These are phyloP conservation scores for Colletotrichum sp. DNA, from an alignment of 2,329 filamentous ascomycete genomes.

Conservation along the genomic window DNA sequence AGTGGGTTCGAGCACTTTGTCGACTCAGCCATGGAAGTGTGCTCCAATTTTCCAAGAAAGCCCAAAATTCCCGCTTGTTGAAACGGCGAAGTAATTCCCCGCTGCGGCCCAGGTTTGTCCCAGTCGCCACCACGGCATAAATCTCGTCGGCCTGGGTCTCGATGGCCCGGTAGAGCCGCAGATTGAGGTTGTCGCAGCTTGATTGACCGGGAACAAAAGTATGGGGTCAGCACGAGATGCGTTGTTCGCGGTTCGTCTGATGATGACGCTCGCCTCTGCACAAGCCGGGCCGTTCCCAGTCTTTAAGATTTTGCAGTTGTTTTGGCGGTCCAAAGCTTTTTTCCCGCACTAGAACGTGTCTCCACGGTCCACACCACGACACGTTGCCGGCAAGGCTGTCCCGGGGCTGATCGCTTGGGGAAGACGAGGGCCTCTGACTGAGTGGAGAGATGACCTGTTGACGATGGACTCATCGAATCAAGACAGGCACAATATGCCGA, in stretches of 20 bases:
- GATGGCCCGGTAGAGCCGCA: constrained; percentile 2
- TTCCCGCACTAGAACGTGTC: neutral
- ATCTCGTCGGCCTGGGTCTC: neutral
- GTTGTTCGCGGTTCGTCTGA: constrained; percentile 15
- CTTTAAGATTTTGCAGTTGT: constrained; percentile 6
- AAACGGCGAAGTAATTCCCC: constrained; percentile 5
- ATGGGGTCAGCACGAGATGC: neutral
- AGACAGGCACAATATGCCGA: neutral
- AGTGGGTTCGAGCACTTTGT: neutral
- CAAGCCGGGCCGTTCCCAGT: constrained; percentile 6
- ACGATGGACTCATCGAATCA: neutral
- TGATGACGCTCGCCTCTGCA: neutral
- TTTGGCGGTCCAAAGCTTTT: neutral
- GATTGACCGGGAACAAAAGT: neutral
- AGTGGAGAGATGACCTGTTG: neutral
- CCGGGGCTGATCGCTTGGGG: constrained; percentile 11
- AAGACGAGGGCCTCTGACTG: neutral
- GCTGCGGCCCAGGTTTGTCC: neutral
- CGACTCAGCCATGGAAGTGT: neutral
- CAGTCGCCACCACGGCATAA: neutral
- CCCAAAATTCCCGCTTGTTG: neutral
- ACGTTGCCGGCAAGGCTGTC: constrained; percentile 9
- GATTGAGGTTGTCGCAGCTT: constrained; percentile 19
- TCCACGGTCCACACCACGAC: constrained; percentile 7
- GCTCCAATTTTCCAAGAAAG: neutral